These are phyloP conservation scores for Suillus lakei DNA, from an alignment of 768 basidiomycete species.

Conservation along the genomic window DNA sequence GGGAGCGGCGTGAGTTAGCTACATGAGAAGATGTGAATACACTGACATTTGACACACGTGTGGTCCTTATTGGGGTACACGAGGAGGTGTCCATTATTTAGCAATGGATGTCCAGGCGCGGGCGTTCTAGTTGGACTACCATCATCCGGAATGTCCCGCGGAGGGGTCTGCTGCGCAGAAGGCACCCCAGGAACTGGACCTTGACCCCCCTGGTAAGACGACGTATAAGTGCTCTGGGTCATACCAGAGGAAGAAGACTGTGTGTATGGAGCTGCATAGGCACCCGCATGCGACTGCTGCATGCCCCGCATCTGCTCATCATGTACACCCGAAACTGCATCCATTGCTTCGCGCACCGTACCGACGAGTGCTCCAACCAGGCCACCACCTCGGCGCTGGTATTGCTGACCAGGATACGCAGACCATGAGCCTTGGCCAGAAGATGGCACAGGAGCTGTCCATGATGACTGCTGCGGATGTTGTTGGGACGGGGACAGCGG, in stretches of 20 bases:
- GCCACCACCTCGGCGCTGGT: constrained; percentile 22
- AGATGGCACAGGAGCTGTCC: neutral
- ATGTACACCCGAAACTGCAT: constrained; percentile 28
- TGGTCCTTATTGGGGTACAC: constrained; percentile 67
- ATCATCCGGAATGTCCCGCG: constrained; percentile 44
- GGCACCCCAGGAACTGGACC: neutral
- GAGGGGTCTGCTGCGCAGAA: constrained; percentile 3
- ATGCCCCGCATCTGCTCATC: constrained; percentile 21
- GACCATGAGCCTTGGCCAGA: constrained; percentile 29
- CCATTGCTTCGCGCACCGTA: constrained; percentile 33
- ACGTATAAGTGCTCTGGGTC: constrained; percentile 10
- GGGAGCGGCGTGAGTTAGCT: neutral
- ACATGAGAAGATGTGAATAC: neutral
- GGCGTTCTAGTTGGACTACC: constrained; percentile 68
- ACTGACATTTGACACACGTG: constrained; percentile 70
- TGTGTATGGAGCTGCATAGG: constrained; percentile 26
- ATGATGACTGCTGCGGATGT: constrained; percentile 18
- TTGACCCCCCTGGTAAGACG: constrained; percentile 15
- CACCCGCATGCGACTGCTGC: constrained; percentile 20
- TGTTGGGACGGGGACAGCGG: constrained; percentile 17
- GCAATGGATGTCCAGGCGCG: constrained; percentile 67
- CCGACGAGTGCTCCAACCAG: constrained; percentile 31
- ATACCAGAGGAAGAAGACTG: constrained; percentile 7
- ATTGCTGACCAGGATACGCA: constrained; percentile 5
- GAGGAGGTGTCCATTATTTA: constrained; percentile 62